Percentiles rank a stretch among this genome's conserved stretches.
Conservation (phyloP, 164 flowering plant species). For the Annona squamosa region DNA sequence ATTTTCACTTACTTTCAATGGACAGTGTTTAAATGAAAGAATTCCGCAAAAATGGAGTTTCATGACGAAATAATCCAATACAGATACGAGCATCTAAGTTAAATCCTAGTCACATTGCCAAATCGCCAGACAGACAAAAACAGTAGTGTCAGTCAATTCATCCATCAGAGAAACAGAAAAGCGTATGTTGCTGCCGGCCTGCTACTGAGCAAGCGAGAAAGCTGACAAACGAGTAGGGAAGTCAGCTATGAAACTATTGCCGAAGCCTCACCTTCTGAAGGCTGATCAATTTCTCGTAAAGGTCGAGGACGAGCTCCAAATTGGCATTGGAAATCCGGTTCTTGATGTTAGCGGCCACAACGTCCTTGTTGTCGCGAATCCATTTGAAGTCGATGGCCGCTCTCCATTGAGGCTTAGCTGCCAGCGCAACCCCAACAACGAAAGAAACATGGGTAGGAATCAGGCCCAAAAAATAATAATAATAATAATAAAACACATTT, state of each 20-base stretch:
- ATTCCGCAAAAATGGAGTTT: too few relatives aligned
- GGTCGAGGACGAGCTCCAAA: constrained; percentile 70
- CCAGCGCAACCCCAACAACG: constrained; percentile 16
- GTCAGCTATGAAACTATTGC: neutral
- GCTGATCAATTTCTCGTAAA: constrained; percentile 46
- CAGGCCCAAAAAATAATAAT: neutral
- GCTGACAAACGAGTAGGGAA: neutral
- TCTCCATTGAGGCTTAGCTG: constrained; percentile 65
- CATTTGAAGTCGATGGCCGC: constrained; percentile 91
- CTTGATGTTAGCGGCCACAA: constrained; percentile 62
- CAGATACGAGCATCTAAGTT: too few relatives aligned
- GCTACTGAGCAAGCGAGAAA: neutral
- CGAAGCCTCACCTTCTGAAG: constrained; percentile 71
- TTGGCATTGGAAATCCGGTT: constrained; percentile 65
- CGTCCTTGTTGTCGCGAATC: constrained; percentile 78
- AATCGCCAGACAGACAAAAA: neutral
- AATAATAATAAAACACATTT: neutral
- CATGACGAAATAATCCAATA: too few relatives aligned
- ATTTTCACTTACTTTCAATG: too few relatives aligned
- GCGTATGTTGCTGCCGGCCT: too few relatives aligned
- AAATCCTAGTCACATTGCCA: neutral
- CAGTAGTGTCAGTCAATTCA: neutral
- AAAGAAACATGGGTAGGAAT: neutral
- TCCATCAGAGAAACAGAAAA: too few relatives aligned
- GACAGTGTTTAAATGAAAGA: too few relatives aligned